Evolutionary conservation across 2,329 filamentous ascomycete genomes (phyloP).

Genomic region (Coniochaeta prunicola): DNA sequence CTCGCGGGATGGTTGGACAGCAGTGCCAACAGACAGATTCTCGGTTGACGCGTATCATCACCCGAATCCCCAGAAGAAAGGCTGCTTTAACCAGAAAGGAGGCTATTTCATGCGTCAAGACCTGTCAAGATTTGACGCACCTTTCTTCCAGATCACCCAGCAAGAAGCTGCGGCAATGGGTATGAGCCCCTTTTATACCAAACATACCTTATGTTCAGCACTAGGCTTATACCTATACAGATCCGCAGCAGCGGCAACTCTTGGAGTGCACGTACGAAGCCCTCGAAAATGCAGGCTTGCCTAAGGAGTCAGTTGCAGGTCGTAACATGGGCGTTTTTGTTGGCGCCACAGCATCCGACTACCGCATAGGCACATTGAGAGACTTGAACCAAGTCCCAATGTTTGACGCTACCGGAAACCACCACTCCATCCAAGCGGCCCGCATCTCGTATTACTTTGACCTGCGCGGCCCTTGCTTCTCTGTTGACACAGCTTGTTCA

Average conservation of each 20-base stretch:
- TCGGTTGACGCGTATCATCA: conserved; percentile 24
- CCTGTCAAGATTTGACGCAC: conserved; percentile 20
- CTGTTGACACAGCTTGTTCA: conserved; percentile 13
- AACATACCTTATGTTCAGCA: neutral
- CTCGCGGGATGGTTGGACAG: conserved; percentile 18
- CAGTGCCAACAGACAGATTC: conserved; percentile 24
- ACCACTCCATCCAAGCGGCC: conserved; percentile 10
- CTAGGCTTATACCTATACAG: conserved; percentile 1
- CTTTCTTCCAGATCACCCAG: conserved; percentile 28
- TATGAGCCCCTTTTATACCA: neutral
- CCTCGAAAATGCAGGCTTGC: conserved; percentile 11
- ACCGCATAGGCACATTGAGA: conserved; percentile 10
- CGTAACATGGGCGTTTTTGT: conserved; percentile 8
- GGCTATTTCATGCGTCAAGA: conserved; percentile 25
- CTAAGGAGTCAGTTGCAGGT: conserved; percentile 8
- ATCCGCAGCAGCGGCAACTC: conserved; percentile 20
- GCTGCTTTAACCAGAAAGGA: conserved; percentile 20
- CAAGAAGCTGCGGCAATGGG: conserved; percentile 25
- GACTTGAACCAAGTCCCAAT: conserved; percentile 14
- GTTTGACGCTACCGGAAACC: conserved; percentile 17
- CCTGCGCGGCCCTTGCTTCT: conserved; percentile 9
- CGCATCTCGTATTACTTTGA: conserved; percentile 16
- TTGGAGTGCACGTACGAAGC: conserved; percentile 26
- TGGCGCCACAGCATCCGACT: conserved; percentile 5
- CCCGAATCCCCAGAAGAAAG: conserved; percentile 24